A percentile compares a stretch with the other conserved stretches of the same genome.
Evolutionary conservation across 2,329 filamentous ascomycete genomes (phyloP).

Genomic region (Pochonia chlamydosporia): DNA sequence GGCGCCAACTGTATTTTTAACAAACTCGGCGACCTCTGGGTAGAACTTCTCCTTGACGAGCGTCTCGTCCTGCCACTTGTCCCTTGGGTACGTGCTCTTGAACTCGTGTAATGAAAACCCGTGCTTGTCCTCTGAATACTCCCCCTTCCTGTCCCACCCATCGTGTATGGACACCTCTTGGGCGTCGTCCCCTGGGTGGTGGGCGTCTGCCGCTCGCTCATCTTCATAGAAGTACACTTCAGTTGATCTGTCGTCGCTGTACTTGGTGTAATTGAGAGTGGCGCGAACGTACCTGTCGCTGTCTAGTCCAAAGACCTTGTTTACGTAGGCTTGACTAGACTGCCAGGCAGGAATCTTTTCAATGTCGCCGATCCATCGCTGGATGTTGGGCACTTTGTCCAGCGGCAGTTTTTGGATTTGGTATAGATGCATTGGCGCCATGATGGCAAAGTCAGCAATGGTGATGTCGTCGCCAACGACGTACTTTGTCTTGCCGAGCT

Average conservation of each 20-base stretch:
- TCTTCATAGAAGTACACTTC: neutral
- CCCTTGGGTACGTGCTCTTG: neutral
- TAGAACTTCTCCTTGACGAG: neutral
- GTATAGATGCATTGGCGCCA: too few species aligned
- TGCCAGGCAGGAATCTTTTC: neutral
- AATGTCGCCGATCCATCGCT: too few species aligned
- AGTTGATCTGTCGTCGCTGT: neutral
- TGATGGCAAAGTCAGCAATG: too few species aligned
- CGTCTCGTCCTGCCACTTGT: conserved; percentile 1
- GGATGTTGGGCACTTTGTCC: too few species aligned
- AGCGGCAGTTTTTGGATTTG: too few species aligned
- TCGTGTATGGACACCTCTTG: conserved; percentile 2
- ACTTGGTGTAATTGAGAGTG: neutral
- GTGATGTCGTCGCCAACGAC: too few species aligned
- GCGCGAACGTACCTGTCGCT: neutral
- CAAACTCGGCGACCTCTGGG: conserved; percentile 3
- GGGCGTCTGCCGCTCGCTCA: neutral
- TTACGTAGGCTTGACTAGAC: neutral
- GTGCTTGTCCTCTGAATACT: conserved; percentile 2
- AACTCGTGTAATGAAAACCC: conserved; percentile 3
- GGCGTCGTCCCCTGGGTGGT: conserved; percentile 1
- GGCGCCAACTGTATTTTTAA: neutral
- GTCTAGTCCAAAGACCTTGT: neutral
- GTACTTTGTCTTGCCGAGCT: too few species aligned
- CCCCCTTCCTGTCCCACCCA: neutral